These are phyloP conservation scores for Platanthera zijinensis DNA, from an alignment of 106 monocot species.

Conservation along the genomic window DNA sequence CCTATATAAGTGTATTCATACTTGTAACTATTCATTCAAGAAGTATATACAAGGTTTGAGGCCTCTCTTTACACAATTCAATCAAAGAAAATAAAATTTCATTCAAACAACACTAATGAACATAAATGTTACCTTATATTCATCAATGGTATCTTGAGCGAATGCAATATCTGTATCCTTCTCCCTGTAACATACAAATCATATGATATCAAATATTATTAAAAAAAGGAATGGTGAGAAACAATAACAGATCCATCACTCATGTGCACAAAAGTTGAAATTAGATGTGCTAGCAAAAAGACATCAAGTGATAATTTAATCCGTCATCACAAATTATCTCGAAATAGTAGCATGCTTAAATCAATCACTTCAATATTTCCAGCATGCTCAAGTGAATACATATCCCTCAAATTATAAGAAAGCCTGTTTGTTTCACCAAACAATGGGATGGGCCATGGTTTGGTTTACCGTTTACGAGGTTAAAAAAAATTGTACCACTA, in stretches of 20 bases:
- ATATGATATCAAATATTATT: background rate
- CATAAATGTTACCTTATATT: conserved; percentile 71
- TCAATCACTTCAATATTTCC: background rate
- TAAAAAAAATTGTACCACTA: background rate
- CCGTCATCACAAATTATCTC: background rate
- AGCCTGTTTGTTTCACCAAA: background rate
- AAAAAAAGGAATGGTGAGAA: background rate
- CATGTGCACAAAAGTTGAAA: background rate
- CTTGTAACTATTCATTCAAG: too few species aligned
- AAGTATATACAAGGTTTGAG: too few species aligned
- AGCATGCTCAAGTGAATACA: background rate
- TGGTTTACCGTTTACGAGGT: background rate
- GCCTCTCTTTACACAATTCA: too few species aligned
- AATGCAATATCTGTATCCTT: conserved; percentile 97
- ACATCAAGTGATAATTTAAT: background rate
- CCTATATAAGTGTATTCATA: too few species aligned
- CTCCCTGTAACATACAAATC: conserved; percentile 54
- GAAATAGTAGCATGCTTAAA: background rate
- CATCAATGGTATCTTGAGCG: conserved; percentile 99
- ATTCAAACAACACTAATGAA: background rate
- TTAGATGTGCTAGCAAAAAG: background rate
- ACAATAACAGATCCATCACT: background rate
- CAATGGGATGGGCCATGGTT: background rate
- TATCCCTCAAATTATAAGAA: background rate
- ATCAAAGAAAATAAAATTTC: background rate